phyloP scores from a whole-genome alignment of 2,329 filamentous ascomycete species.

The Pestalotiopsis sp. region DNA sequence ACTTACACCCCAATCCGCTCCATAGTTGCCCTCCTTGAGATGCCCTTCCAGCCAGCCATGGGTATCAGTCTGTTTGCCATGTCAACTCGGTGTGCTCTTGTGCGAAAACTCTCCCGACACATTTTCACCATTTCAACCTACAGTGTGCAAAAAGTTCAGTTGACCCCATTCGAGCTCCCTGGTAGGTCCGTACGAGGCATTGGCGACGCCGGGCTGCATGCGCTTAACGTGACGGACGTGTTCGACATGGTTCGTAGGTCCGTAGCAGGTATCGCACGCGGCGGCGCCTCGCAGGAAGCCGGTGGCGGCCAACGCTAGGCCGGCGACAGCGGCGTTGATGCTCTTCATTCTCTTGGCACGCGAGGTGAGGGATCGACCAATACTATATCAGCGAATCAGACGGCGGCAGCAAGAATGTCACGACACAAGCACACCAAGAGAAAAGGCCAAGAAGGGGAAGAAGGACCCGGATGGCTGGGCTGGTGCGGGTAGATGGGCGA shows the following conservation, averaged over 20 bases:
- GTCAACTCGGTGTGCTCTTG: not conserved
- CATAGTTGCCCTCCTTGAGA: slow-evolving; percentile 64
- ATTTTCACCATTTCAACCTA: slow-evolving; percentile 22
- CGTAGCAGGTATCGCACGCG: slow-evolving; percentile 46
- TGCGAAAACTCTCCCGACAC: not conserved
- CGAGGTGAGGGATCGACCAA: not conserved
- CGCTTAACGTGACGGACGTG: slow-evolving; percentile 52
- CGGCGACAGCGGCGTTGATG: not conserved
- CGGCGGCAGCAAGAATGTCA: not conserved
- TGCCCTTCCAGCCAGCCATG: slow-evolving; percentile 65
- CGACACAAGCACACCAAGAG: slow-evolving; percentile 3
- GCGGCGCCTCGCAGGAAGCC: slow-evolving; percentile 23
- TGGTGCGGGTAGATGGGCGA: slow-evolving; percentile 7
- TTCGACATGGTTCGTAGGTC: slow-evolving; percentile 42
- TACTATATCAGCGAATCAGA: not conserved
- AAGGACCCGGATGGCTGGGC: not conserved
- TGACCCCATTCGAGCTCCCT: slow-evolving; percentile 62
- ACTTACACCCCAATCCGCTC: slow-evolving; percentile 61
- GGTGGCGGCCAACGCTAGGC: slow-evolving; percentile 16
- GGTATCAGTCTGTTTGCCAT: slow-evolving; percentile 50
- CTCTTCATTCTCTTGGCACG: slow-evolving; percentile 9
- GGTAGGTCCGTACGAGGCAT: slow-evolving; percentile 46
- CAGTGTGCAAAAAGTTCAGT: slow-evolving; percentile 63
- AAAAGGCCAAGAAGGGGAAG: slow-evolving; percentile 3
- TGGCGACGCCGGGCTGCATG: slow-evolving; percentile 49